These are phyloP conservation scores for Crithidia bombi DNA, from an alignment of 208 protist genomes.

Conservation along the genomic window DNA sequence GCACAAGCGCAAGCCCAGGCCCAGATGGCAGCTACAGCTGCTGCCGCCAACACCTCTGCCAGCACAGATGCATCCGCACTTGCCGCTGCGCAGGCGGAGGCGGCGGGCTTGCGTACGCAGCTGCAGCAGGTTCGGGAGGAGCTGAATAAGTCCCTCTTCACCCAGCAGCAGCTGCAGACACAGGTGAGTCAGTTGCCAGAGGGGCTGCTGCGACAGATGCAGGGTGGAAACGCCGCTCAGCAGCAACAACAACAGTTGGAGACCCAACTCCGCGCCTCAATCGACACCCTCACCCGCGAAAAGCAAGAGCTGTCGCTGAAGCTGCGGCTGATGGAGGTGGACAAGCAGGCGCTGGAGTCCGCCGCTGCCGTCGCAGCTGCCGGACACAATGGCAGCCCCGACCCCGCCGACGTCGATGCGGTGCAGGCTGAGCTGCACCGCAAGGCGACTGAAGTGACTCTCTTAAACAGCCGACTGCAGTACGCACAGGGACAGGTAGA, in stretches of 20 bases:
- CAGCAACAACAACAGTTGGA: constrained; percentile 49
- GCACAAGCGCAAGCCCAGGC: background rate
- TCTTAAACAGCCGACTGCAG: constrained; percentile 71
- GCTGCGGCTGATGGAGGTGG: constrained; percentile 43
- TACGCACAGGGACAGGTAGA: constrained; percentile 66
- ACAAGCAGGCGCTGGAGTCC: constrained; percentile 35
- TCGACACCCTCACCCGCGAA: constrained; percentile 56
- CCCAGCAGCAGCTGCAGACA: constrained; percentile 21
- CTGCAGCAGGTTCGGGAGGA: constrained; percentile 45
- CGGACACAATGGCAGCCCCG: constrained; percentile 17
- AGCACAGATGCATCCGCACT: background rate
- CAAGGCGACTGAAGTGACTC: constrained; percentile 57
- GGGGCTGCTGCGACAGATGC: constrained; percentile 21
- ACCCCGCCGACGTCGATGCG: constrained; percentile 42
- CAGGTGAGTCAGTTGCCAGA: constrained; percentile 3
- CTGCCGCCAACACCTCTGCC: background rate
- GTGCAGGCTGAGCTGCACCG: constrained; percentile 62
- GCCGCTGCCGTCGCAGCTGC: constrained; percentile 10
- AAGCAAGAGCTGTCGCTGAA: constrained; percentile 48
- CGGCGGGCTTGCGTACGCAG: constrained; percentile 32
- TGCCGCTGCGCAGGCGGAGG: constrained; percentile 25
- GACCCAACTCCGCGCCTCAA: constrained; percentile 36
- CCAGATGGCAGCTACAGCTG: background rate
- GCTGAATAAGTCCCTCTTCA: constrained; percentile 32
- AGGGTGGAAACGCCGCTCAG: constrained; percentile 11